Percentiles rank a stretch among this genome's conserved stretches.
These are phyloP conservation scores for Venturia carpophila DNA, from an alignment of 2,329 filamentous ascomycete species.

Conservation along the genomic window DNA sequence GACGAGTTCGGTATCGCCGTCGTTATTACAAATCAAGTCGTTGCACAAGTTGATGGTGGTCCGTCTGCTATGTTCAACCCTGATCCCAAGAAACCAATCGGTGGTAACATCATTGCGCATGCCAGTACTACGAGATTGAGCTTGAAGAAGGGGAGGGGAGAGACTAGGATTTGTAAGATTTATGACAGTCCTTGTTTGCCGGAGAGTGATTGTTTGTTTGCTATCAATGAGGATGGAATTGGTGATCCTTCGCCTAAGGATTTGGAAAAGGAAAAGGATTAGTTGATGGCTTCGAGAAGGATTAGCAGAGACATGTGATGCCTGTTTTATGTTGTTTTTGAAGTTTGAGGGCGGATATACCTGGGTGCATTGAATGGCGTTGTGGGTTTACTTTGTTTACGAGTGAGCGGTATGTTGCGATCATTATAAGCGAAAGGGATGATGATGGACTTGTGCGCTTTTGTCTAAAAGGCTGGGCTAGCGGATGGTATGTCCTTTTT, in stretches of 20 bases:
- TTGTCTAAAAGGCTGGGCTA: not conserved
- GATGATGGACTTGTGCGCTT: not conserved
- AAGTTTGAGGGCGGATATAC: constrained; percentile 5
- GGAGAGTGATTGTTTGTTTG: constrained; percentile 93
- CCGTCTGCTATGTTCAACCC: constrained; percentile 98
- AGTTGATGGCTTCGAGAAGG: not conserved
- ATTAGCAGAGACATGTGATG: too few relatives aligned
- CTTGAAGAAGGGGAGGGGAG: constrained; percentile 87
- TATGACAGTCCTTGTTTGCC: constrained; percentile 97
- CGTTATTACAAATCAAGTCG: constrained; percentile 97
- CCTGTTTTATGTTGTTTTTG: not conserved
- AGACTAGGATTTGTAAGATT: constrained; percentile 97
- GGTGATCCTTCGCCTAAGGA: constrained; percentile 95
- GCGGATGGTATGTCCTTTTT: not conserved
- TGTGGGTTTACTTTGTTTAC: not conserved
- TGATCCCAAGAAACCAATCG: constrained; percentile 97
- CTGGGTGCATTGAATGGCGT: not conserved
- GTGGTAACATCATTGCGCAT: constrained; percentile 97
- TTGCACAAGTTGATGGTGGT: constrained; percentile 94
- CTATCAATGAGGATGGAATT: constrained; percentile 95
- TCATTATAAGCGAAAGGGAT: not conserved
- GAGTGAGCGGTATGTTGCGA: not conserved
- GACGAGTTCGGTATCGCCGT: constrained; percentile 91
- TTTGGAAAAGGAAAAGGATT: constrained; percentile 63
- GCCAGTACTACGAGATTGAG: constrained; percentile 92